These are phyloP conservation scores for Aspergillus costaricaensis DNA, from an alignment of 2,329 filamentous ascomycete species.

Conservation along the genomic window DNA sequence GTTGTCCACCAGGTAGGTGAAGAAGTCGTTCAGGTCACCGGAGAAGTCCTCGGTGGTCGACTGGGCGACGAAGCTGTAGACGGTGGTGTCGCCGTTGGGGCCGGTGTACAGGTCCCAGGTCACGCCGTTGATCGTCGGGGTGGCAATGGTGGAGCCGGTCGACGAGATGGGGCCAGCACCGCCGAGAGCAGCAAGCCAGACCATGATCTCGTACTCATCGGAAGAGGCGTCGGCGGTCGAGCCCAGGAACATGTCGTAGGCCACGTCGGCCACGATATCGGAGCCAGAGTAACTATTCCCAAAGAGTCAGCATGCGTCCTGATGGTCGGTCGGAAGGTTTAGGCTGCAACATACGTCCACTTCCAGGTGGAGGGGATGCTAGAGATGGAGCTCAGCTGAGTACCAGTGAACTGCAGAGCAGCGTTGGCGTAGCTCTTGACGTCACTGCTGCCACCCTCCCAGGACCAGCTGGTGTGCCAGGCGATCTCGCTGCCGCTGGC, in stretches of 20 bases:
- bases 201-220: constrained; percentile 65
- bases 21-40: constrained; percentile 60
- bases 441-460: constrained; percentile 42
- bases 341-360: constrained; percentile 39
- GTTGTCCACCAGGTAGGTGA: constrained; percentile 55
- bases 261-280: constrained; percentile 58
- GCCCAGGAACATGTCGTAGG: constrained; percentile 63
- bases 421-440: constrained; percentile 54
- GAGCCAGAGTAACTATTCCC: constrained; percentile 49
- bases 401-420: constrained; percentile 41
- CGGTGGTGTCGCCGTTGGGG: constrained; percentile 58
- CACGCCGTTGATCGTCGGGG: constrained; percentile 54
- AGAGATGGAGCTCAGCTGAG: constrained; percentile 37
- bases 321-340: neutral
- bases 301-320: constrained; percentile 6
- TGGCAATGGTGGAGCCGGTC: constrained; percentile 55
- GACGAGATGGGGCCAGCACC: constrained; percentile 59
- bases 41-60: constrained; percentile 55
- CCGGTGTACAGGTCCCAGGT: constrained; percentile 63
- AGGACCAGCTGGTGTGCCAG: constrained; percentile 51
- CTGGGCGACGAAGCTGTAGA: constrained; percentile 61
- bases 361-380: constrained; percentile 50
- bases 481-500: constrained; percentile 38
- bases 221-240: constrained; percentile 48
- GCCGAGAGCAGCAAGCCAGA: constrained; percentile 63